Evolutionary conservation across 768 basidiomycete species (phyloP).

Genomic region (Suillus sp.): DNA sequence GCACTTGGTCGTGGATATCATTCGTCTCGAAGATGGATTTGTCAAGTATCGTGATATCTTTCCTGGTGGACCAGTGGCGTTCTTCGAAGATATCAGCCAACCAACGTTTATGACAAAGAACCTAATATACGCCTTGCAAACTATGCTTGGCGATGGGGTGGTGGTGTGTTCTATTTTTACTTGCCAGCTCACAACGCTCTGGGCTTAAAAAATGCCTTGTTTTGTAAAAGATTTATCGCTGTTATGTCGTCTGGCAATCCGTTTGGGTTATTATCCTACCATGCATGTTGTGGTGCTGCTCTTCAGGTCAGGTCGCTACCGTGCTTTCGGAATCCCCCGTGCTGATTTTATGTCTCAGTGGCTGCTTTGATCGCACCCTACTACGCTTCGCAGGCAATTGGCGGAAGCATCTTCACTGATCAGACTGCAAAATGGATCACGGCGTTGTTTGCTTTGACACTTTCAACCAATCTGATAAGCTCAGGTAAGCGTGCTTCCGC

Average conservation of each 20-base stretch:
- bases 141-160: slow-evolving; percentile 15
- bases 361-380: slow-evolving; percentile 11
- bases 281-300: slow-evolving; percentile 10
- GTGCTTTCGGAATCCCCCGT: background rate
- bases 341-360: background rate
- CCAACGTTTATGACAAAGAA: slow-evolving; percentile 30
- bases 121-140: slow-evolving; percentile 20
- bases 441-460: slow-evolving; percentile 10
- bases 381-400: slow-evolving; percentile 12
- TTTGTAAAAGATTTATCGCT: slow-evolving; percentile 19
- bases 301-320: slow-evolving; percentile 7
- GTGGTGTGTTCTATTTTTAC: slow-evolving; percentile 11
- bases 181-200: background rate
- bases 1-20: slow-evolving; percentile 22
- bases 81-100: slow-evolving; percentile 25
- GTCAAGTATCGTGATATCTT: slow-evolving; percentile 21
- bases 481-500: slow-evolving; percentile 9
- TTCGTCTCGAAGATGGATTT: slow-evolving; percentile 25
- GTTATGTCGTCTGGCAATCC: slow-evolving; percentile 21
- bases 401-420: background rate
- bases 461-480: slow-evolving; percentile 14
- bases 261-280: slow-evolving; percentile 15
- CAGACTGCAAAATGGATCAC: slow-evolving; percentile 13
- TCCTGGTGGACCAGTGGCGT: slow-evolving; percentile 28
- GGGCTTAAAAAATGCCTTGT: background rate